Evolutionary conservation across 495 filamentous ascomycete species (phyloP), one percentile per base, ranked within the genome.

Genomic region (Xylaria bambusicola): DNA sequence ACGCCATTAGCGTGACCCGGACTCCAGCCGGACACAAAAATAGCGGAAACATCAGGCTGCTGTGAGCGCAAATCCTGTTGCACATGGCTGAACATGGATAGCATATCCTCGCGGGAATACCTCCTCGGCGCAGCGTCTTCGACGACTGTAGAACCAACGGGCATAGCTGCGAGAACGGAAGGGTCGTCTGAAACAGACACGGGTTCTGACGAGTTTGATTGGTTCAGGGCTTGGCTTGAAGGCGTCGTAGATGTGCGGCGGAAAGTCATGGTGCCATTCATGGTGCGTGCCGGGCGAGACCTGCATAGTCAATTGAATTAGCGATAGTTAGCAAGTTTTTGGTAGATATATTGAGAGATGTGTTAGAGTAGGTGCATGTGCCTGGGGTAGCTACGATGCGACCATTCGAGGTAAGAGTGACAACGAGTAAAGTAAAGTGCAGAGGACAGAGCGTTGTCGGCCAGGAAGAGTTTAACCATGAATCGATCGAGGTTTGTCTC

Each of bases 261-360:
- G 73, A 96, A 92, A 58, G 92, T 95, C 57, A 92, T 84, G 41
- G 90, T 93, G 58, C 90, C 91, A 70, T 94, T 94, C 52, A 87
- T 81, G 72, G 85, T 84, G 66, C 78, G 72, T 69, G 85, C 86
- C 33, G 64, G 55, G 57, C 75, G 64, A 52, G 70, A 53, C 74
- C 74, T 77, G 52, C 45, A 62, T 55, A 5, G 35, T 27, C 23
- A 52, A 46, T 10, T 51, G 42, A 13, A 29, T 52, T 18, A 46
- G 61, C 61, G 67, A 69, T 58, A 68, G 71, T 20, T 13, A 26
- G 17, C 8, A 23, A 44, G 17, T 5, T 26, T 15, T 6, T n/a
- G 50, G 21, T n/a, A 38, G 50, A 21, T 8, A 6, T 27, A 35
- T 26, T 23, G 15, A 27, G 23, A 10, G 41, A 6, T 18, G 41